A percentile compares a stretch with the other conserved stretches of the same genome.
Evolutionary conservation across 2,329 filamentous ascomycete species (phyloP).

Genomic region (Colletotrichum endophyticum): DNA sequence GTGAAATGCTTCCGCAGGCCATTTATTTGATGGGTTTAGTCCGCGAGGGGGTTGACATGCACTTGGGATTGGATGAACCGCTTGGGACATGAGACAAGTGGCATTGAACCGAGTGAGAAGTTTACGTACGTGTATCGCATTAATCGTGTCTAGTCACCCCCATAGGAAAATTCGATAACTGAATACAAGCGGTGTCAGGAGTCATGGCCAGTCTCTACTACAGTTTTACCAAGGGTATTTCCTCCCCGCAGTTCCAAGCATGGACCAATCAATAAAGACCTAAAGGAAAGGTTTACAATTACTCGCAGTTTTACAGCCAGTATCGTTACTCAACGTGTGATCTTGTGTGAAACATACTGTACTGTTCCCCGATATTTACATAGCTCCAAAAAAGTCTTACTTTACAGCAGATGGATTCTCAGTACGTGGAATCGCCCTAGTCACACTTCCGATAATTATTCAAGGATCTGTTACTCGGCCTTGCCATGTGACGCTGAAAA

Average conservation of each 20-base stretch:
- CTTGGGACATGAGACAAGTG: background rate
- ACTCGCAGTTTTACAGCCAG: accelerated
- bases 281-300: background rate
- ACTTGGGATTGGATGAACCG: background rate
- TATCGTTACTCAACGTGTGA: background rate
- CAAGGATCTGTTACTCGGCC: background rate
- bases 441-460: accelerated
- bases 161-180: background rate
- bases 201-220: background rate
- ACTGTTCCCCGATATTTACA: background rate
- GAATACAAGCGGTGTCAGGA: background rate
- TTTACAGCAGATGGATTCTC: background rate
- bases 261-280: background rate
- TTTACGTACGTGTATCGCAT: background rate
- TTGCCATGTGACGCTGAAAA: background rate
- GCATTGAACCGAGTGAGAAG: background rate
- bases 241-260: background rate
- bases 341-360: background rate
- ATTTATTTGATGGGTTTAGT: background rate
- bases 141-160: background rate
- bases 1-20: background rate
- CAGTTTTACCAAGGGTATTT: background rate
- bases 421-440: background rate
- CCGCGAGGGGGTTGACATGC: background rate
- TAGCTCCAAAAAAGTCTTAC: accelerated